Evolutionary conservation across 1,284 basidiomycete genomes (phyloP), one percentile per base, ranked within the genome.

Genomic region (Athelia sp.): DNA sequence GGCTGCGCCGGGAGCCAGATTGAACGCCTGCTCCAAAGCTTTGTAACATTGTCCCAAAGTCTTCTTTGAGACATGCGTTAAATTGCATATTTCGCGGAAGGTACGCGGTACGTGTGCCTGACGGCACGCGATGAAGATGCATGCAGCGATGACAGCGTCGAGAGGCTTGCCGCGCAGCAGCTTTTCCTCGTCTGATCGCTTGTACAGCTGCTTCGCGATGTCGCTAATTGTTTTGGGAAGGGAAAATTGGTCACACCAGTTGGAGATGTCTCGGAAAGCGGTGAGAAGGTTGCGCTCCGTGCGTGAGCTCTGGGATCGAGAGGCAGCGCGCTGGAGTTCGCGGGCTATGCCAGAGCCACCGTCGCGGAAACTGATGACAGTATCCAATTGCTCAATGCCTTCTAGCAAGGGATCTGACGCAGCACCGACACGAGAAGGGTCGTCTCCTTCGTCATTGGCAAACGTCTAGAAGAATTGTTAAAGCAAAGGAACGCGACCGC

Each of bases 351-450:
- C 97, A 1, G 93, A 90, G 48, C 94, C 91, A 51, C 94, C 94
- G 62, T 99, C 95, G 51, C 90, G 84, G 68, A 93, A 95, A 52
- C 92, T 93, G 64, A 99, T 98, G 54, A 92, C 82, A 23, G 97
- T 99, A 62, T 94, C 90, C 48, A 97, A 81, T 64, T 94, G 89
- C 65, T 96, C 93, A 59, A 93, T 88, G 45, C 92, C 92, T 64
- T 98, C 95, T 70, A 98, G 78, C 23, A 98, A 74, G 47, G 95
- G 93, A 65, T 98, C 94, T 36, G 87, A 84, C 35, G 94, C 93
- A 49, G 93, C 93, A 73, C 97, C 97, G 57, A 99, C 97, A 90
- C 97, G 97, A 59, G 96, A 99, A 51, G 96, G 96, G 67, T 99
- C 97, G 67, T 99, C 97, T 53, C 96, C 95, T 73, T 98, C 96